Base-by-base conservation (phyloP, 116 monocot species). In the Dioscorea cayenensis region DNA sequence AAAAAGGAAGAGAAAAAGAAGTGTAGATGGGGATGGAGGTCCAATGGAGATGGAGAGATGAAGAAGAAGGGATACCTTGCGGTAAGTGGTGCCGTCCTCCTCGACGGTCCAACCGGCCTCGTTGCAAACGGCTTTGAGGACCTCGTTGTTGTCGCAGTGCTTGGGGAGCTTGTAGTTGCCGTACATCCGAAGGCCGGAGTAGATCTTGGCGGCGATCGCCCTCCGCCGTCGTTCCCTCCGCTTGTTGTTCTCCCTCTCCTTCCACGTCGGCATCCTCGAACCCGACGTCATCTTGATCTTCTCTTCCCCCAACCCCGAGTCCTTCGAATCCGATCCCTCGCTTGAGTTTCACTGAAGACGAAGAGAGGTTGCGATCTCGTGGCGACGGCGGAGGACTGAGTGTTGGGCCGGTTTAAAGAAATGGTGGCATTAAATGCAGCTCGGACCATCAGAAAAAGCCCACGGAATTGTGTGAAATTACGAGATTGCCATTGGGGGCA, bases 101-200 rank as follows among this genome's bases (percentile, higher is more conserved):
- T 81, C 81, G 21, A 81, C 81, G 64, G 55, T 72, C 81, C 77
- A 81, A 6, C 81, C 81, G 48, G 81, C 77, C 73, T 81, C 76
- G 25, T 35, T 27, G 73, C 81, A 81, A 62, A 81, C 64, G 28
- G 81, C 81, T 62, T 81, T 81, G 76, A 81, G 76, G 66, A 81
- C 81, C 62, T 81, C 76, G 69, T 81, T 80, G 71, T 80, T 81
- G 69, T 81, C 81, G 67, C 81, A 81, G 81, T 81, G 81, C 73
- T 81, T 81, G 68, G 81, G 81, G 20, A 81, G 81, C 77, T 70
- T 77, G 68, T 77, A 81, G 77, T 81, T 77, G 20, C 81, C 81
- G 71, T 81, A 81, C 60, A 37, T 68, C 71, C 81, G 55, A 23
- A 81, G 76, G 5, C 81, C 80, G 4, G 80, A 23, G 65, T 71